Evolutionary conservation across 2,329 filamentous ascomycete species (phyloP), one percentile per base, ranked within the genome.

Genomic region (Coleophoma cylindrospora): DNA sequence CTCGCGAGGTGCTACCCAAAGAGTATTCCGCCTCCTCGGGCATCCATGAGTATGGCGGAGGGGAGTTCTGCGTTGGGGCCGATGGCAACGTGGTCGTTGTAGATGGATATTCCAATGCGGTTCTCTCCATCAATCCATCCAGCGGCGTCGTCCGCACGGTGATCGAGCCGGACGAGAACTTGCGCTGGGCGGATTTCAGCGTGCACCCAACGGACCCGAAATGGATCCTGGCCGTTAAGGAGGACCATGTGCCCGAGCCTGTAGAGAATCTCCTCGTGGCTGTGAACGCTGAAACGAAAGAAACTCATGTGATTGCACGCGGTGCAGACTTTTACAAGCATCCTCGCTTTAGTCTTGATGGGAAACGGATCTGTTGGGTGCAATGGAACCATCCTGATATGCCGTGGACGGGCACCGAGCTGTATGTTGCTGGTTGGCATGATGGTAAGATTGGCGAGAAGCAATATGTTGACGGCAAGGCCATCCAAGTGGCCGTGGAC

Each of bases 341-440:
- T 7, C 75, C 76, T 0, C 67, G 68, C 21, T 44, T 44, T 21
- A 44, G 41, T 44, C 22, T 27, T 12, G 41, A 76, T 52, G 74
- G 75, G 1, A 66, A 61, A 7, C 70, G 68, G 45, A 54, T 79
- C 22, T 68, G 64, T n/a, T 81, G 77, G 77, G 65, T 76, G 12
- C 72, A 80, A 51, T 81, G 77, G 77, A 64, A 74, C 15, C 75
- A 79, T 54, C 77, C 76, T 0, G 68, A 75, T 45, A 70, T 81
- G 64, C 74, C 75, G 0, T 81, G 77, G 66, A 71, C 71, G 1
- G 70, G 70, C 1, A 71, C 70, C 2, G 68, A 72, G 49, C 58
- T 80, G 1, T 70, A 69, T 56, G 57, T 68, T 43, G 75, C 71
- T 0, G 65, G 70, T 8, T 79, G 74, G 69, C 43, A 63, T 1